Evolutionary conservation across 768 basidiomycete species (phyloP), one percentile per base, ranked within the genome.

Genomic region (Calvatia gigantea): DNA sequence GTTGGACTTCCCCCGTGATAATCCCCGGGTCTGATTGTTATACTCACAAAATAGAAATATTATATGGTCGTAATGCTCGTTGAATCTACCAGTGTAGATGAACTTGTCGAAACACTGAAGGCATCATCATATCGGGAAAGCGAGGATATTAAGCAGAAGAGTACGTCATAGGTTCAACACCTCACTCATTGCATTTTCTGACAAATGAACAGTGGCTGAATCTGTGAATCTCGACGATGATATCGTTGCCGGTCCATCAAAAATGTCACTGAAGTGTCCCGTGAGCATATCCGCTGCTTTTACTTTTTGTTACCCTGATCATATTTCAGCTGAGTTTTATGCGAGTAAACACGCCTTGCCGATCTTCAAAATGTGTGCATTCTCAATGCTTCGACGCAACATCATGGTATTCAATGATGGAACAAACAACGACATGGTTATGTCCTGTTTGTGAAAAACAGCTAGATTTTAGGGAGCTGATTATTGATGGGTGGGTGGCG

Each of bases 341-440:
- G 69, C 89, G 95, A 5, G 85, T 99, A 54, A 75, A 71, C 31
- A 87, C 82, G 0, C 96, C 97, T 6, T 86, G 90, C 67, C 89
- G 96, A 28, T 95, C 97, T 0, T 78, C 74, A n/a, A 76, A 78
- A 57, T 98, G 97, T 65, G 84, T 89, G 33, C 97, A 98, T 70
- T 74, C 90, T 6, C 91, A 94, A 62, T 99, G 97, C 68, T 99
- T 98, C 70, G 97, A 99, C 70, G 94, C 94, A 0, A 79, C 78
- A 15, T 92, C 90, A 37, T 99, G 94, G 94, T 92, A 89, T 65
- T 87, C 87, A 4, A 85, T 96, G 67, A 98, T 97, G 84, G 91
- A 96, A 65, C 87, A 92, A 72, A 98, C 94, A 7, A 97, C 96
- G 2, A 94, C 94, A 28, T 99, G 91, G 89, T 70, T 88, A 43